These are phyloP conservation scores for Zymoseptoria passerinii DNA, from an alignment of 2,329 filamentous ascomycete species.

Conservation along the genomic window DNA sequence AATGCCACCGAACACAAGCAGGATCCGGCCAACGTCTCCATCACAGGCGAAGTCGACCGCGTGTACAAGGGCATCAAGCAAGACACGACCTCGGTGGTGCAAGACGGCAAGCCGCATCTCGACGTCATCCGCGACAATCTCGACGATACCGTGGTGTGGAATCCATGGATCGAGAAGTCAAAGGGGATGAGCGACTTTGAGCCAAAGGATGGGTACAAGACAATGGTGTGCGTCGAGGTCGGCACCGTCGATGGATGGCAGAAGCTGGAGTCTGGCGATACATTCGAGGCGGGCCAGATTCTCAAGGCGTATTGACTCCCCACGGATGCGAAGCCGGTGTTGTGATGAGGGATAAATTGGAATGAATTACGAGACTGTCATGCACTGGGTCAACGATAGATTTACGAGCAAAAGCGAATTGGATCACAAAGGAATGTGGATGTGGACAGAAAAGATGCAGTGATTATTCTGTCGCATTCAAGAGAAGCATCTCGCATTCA, in stretches of 20 bases:
- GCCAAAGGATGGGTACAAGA: conserved; percentile 81
- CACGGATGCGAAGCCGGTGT: background rate
- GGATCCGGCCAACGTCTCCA: conserved; percentile 54
- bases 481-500: background rate
- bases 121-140: conserved; percentile 76
- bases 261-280: conserved; percentile 62
- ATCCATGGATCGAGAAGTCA: conserved; percentile 85
- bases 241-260: conserved; percentile 77
- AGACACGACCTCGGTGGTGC: conserved; percentile 55
- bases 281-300: conserved; percentile 56
- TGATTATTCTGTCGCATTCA: background rate
- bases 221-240: conserved; percentile 92
- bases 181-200: conserved; percentile 76
- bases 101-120: conserved; percentile 57
- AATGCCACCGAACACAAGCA: conserved; percentile 57
- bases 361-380: background rate
- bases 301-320: conserved; percentile 31
- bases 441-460: background rate
- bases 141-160: conserved; percentile 88
- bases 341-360: background rate
- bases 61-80: conserved; percentile 65
- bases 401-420: background rate
- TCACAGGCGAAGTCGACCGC: conserved; percentile 76
- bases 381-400: background rate
- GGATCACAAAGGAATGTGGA: background rate